phyloP scores from a whole-genome alignment of 768 basidiomycete species.

The Boletus sp. region DNA sequence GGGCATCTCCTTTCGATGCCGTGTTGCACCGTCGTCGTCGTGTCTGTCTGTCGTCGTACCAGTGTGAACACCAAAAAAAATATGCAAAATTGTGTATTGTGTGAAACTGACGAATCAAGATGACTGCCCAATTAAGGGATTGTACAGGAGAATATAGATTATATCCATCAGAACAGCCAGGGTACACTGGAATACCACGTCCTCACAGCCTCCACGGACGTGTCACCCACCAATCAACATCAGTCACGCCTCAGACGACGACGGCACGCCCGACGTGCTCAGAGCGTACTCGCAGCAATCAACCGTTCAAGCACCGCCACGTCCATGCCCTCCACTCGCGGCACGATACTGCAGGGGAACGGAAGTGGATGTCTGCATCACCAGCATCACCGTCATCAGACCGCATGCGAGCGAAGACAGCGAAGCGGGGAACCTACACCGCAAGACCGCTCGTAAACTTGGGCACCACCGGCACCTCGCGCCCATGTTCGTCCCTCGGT shows the following conservation, averaged over 20 bases:
- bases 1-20: neutral
- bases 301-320: neutral
- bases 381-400: neutral
- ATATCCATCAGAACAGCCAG: too few species aligned
- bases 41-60: too few species aligned
- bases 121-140: too few species aligned
- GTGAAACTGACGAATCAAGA: too few species aligned
- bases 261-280: neutral
- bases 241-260: neutral
- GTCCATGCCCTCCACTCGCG: conserved; percentile 6
- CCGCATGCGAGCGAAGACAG: neutral
- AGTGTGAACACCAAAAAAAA: too few species aligned
- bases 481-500: conserved; percentile 4
- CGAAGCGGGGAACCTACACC: neutral
- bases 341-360: conserved; percentile 9
- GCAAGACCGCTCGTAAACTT: conserved; percentile 11
- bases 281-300: neutral
- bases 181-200: neutral
- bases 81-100: too few species aligned
- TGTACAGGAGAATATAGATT: too few species aligned
- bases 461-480: conserved; percentile 14
- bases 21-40: neutral
- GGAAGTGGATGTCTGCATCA: conserved; percentile 5
- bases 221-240: too few species aligned
- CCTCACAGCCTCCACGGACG: neutral